Percentiles rank a stretch among this genome's conserved stretches.
Evolutionary conservation across 257 asterid genomes (phyloP).

Genomic region (Nicotiana obtusifolia): DNA sequence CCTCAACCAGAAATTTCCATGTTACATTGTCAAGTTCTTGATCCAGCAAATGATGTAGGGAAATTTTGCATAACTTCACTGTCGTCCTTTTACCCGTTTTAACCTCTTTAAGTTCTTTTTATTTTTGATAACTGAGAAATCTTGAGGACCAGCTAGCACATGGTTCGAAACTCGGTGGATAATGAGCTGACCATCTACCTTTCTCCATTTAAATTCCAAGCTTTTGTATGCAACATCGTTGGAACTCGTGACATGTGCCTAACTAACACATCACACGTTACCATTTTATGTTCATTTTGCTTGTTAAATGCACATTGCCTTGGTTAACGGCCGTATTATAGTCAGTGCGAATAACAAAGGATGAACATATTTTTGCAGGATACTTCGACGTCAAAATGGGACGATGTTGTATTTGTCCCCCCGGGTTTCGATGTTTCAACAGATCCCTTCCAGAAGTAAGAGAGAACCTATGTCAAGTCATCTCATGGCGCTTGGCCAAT

Average conservation of each 20-base stretch:
- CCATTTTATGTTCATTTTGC: neutral
- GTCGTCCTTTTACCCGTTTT: neutral
- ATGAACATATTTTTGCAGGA: slow-evolving; percentile 43
- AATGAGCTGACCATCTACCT: neutral
- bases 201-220: neutral
- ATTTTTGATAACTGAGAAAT: neutral
- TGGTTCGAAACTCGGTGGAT: neutral
- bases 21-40: neutral
- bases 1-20: neutral
- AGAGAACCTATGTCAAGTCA: neutral
- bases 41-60: neutral
- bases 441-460: slow-evolving; percentile 23
- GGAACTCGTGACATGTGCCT: neutral
- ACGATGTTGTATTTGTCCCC: slow-evolving; percentile 84
- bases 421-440: slow-evolving; percentile 84
- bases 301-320: neutral
- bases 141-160: neutral
- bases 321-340: neutral
- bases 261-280: neutral
- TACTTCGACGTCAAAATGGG: slow-evolving; percentile 52
- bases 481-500: neutral
- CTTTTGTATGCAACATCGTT: neutral
- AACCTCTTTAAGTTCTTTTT: neutral
- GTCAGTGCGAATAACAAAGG: neutral
- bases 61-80: neutral